Percentiles rank a stretch among this genome's conserved stretches.
Evolutionary conservation across 108 stramenopile species (phyloP).

Genomic region (Cyclostephanos invisitatus): DNA sequence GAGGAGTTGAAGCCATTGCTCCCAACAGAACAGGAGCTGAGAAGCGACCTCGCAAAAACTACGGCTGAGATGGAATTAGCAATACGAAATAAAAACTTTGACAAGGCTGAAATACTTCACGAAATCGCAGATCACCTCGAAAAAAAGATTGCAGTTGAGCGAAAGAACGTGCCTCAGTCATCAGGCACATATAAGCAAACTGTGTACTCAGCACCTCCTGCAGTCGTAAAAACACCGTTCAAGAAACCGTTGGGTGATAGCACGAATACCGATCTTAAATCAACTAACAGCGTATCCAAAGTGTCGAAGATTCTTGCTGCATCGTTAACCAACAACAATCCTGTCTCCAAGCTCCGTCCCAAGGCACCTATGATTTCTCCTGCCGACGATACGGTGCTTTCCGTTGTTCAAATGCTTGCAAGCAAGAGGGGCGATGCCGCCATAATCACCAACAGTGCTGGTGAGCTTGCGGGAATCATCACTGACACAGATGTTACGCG

Average conservation of each 20-base stretch:
- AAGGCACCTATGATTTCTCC: slow-evolving; percentile 66
- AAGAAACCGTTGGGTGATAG: slow-evolving; percentile 27
- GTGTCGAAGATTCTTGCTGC: slow-evolving; percentile 4
- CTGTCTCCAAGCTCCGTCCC: slow-evolving; percentile 78
- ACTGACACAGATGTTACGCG: slow-evolving; percentile 85
- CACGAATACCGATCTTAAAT: slow-evolving; percentile 6
- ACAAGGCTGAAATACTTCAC: slow-evolving; percentile 63
- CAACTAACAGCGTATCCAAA: slow-evolving; percentile 20
- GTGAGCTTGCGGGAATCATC: slow-evolving; percentile 80
- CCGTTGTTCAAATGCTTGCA: slow-evolving; percentile 63
- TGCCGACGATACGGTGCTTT: slow-evolving; percentile 49
- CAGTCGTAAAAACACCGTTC: background rate
- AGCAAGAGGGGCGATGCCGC: slow-evolving; percentile 70
- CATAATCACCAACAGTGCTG: slow-evolving; percentile 54
- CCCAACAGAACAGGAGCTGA: slow-evolving; percentile 66
- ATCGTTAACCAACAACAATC: slow-evolving; percentile 10
- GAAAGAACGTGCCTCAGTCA: slow-evolving; percentile 9
- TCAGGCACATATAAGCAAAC: background rate
- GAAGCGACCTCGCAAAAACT: slow-evolving; percentile 31
- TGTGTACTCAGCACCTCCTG: background rate
- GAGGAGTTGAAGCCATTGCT: slow-evolving; percentile 55
- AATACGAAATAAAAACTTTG: slow-evolving; percentile 69
- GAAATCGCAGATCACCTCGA: slow-evolving; percentile 54
- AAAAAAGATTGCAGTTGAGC: slow-evolving; percentile 53
- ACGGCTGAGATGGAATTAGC: slow-evolving; percentile 61